Evolutionary conservation across 768 basidiomycete species (phyloP).

Genomic region (Tulasnella sp.): DNA sequence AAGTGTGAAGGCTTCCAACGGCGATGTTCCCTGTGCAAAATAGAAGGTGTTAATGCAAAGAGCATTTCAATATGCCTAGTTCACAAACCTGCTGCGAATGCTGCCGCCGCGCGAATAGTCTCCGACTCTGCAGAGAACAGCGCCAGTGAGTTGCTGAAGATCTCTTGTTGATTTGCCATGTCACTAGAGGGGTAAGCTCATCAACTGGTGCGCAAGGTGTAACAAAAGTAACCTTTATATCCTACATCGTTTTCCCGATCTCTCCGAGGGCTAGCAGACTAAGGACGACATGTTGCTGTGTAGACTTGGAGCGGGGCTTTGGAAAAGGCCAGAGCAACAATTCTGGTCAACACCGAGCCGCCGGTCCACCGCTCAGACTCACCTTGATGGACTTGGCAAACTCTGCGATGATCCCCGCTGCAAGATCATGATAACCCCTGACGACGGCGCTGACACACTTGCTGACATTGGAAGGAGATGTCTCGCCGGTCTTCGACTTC

Average conservation of each 20-base stretch:
- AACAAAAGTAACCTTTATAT: constrained; percentile 10
- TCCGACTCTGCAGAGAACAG: constrained; percentile 71
- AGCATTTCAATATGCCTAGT: background rate
- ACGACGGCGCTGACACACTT: constrained; percentile 80
- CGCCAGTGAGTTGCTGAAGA: constrained; percentile 63
- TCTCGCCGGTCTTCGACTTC: constrained; percentile 48
- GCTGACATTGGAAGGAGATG: constrained; percentile 56
- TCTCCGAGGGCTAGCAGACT: constrained; percentile 86
- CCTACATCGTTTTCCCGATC: constrained; percentile 80
- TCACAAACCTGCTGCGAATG: constrained; percentile 75
- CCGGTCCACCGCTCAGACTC: constrained; percentile 17
- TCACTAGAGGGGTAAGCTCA: constrained; percentile 43
- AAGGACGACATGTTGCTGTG: constrained; percentile 58
- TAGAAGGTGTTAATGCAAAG: background rate
- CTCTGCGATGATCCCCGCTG: constrained; percentile 74
- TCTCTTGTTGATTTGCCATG: constrained; percentile 67
- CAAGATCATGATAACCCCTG: constrained; percentile 52
- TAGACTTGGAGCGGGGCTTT: constrained; percentile 32
- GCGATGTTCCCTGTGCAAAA: constrained; percentile 69
- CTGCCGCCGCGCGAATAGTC: constrained; percentile 79
- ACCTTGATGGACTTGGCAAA: constrained; percentile 77
- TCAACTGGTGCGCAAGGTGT: background rate
- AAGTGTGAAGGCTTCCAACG: constrained; percentile 80
- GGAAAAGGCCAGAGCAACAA: background rate
- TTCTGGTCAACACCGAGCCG: background rate